Evolutionary conservation across 2,329 filamentous ascomycete genomes (phyloP).

Genomic region (Colletotrichum tropicicola): DNA sequence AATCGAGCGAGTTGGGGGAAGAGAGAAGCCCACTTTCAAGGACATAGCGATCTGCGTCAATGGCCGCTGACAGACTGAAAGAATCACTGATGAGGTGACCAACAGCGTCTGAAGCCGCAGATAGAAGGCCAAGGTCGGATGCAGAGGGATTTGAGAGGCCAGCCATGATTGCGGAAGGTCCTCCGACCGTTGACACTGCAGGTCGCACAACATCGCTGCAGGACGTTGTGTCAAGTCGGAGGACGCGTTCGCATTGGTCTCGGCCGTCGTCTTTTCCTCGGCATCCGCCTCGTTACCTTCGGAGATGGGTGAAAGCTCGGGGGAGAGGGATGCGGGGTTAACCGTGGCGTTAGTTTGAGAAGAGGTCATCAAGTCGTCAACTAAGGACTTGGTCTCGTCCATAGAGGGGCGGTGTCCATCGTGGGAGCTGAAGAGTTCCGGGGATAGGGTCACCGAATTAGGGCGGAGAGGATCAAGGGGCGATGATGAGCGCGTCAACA

Average conservation of each 20-base stretch:
- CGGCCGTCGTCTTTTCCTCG: slow-evolving; percentile 38
- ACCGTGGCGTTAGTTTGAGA: slow-evolving; percentile 58
- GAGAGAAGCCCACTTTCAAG: slow-evolving; percentile 80
- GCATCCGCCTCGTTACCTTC: slow-evolving; percentile 47
- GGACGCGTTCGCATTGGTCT: slow-evolving; percentile 43
- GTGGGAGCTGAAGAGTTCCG: slow-evolving; percentile 64
- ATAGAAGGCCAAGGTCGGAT: slow-evolving; percentile 51
- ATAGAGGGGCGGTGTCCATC: slow-evolving; percentile 43
- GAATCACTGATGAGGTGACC: slow-evolving; percentile 74
- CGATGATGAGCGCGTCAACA: slow-evolving; percentile 49
- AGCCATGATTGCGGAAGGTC: slow-evolving; percentile 60
- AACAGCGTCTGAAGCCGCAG: slow-evolving; percentile 68
- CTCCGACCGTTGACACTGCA: slow-evolving; percentile 99
- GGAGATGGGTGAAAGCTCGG: slow-evolving; percentile 60
- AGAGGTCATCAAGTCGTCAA: slow-evolving; percentile 55
- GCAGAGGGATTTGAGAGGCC: slow-evolving; percentile 52
- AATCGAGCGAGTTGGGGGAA: slow-evolving; percentile 73
- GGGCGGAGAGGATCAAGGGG: slow-evolving; percentile 52
- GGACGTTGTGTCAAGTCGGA: slow-evolving; percentile 99
- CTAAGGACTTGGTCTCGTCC: slow-evolving; percentile 43
- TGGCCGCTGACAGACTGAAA: slow-evolving; percentile 74
- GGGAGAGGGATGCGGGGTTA: slow-evolving; percentile 69
- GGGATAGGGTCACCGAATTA: slow-evolving; percentile 65
- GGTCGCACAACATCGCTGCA: slow-evolving; percentile 99
- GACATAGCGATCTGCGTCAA: slow-evolving; percentile 79